These are phyloP conservation scores for Flueggea neowawraea DNA, from an alignment of 441 rosid species.

Conservation along the genomic window DNA sequence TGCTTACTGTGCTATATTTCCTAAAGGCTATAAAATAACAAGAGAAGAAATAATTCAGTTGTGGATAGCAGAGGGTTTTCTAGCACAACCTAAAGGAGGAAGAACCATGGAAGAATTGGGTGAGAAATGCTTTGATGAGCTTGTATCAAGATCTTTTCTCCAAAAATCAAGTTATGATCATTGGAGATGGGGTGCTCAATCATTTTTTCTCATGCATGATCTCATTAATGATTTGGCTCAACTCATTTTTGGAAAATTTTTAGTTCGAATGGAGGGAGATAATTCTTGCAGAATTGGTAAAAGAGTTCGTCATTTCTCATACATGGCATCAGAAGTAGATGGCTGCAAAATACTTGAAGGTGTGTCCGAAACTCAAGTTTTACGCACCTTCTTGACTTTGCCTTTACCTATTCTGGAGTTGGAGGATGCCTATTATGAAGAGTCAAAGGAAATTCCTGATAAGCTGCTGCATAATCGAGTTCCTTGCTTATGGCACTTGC, in stretches of 20 bases:
- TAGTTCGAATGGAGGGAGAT: background rate
- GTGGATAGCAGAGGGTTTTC: slow-evolving; percentile 19
- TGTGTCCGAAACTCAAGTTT: background rate
- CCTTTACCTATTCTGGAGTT: no score
- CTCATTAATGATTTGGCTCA: slow-evolving; percentile 12
- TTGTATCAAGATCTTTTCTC: slow-evolving; percentile 15
- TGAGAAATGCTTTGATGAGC: slow-evolving; percentile 10
- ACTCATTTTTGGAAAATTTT: slow-evolving; percentile 9
- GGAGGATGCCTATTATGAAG: background rate
- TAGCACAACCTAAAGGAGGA: slow-evolving; percentile 4
- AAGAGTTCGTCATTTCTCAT: slow-evolving; percentile 15
- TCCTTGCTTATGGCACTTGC: background rate
- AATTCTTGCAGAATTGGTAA: background rate
- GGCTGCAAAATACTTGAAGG: background rate
- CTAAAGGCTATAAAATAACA: slow-evolving; percentile 5
- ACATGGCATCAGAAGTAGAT: background rate
- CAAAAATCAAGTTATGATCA: background rate
- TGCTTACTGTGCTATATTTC: slow-evolving; percentile 16
- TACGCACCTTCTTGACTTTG: slow-evolving; percentile 12
- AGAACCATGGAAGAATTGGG: slow-evolving; percentile 7
- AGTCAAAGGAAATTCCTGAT: no score
- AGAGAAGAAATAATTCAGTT: slow-evolving; percentile 8
- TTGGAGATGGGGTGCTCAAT: background rate
- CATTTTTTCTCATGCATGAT: slow-evolving; percentile 9
- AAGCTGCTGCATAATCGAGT: background rate